Evolutionary conservation across 208 protist species (phyloP).

Genomic region (Acanthamoeba lenticulata): DNA sequence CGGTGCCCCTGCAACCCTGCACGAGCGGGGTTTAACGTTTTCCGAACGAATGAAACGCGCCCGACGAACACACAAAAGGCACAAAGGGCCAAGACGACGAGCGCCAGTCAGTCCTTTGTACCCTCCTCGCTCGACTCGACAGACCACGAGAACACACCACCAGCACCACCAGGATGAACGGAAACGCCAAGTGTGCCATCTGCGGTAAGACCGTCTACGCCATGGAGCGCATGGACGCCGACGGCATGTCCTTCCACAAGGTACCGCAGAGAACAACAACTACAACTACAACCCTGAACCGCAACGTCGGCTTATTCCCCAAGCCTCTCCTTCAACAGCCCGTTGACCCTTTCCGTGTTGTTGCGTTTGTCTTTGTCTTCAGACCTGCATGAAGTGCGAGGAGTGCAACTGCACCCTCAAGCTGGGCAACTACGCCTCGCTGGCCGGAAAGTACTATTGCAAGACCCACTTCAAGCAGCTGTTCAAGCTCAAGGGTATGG

Average conservation of each 20-base stretch:
- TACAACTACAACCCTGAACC: too few species aligned
- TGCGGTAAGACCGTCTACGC: constrained; percentile 79
- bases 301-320: neutral
- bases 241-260: constrained; percentile 30
- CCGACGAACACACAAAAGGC: too few species aligned
- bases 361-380: neutral
- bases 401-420: constrained; percentile 79
- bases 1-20: too few species aligned
- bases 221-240: constrained; percentile 66
- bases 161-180: neutral
- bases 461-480: constrained; percentile 54
- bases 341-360: neutral
- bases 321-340: neutral
- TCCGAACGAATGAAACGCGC: too few species aligned
- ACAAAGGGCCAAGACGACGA: too few species aligned
- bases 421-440: constrained; percentile 79
- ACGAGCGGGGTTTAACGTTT: too few species aligned
- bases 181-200: constrained; percentile 65
- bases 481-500: constrained; percentile 34
- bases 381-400: constrained; percentile 75
- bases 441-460: constrained; percentile 71
- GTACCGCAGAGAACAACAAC: too few species aligned
- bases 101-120: too few species aligned
- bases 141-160: neutral
- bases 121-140: too few species aligned